Conservation (phyloP, 2,329 filamentous ascomycete genomes). For the Pseudocercospora fijiensis region DNA sequence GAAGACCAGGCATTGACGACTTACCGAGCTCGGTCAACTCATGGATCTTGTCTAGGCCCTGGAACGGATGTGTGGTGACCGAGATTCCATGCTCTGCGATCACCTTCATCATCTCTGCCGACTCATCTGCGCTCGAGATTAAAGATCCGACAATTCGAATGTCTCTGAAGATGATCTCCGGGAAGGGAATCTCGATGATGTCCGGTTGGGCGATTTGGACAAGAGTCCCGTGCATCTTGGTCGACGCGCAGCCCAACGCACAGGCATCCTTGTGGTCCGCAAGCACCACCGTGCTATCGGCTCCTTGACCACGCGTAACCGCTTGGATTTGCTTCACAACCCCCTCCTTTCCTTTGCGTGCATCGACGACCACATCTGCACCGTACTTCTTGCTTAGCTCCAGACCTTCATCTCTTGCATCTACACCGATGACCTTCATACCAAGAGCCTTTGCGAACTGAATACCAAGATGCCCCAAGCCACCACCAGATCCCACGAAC, state of each 20-base stretch:
- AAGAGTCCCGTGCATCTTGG: conserved; percentile 59
- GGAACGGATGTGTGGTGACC: conserved; percentile 53
- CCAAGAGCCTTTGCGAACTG: conserved; percentile 54
- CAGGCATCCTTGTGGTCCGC: conserved; percentile 54
- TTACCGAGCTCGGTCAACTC: conserved; percentile 46
- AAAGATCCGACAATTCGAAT: conserved; percentile 50
- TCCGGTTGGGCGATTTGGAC: conserved; percentile 59
- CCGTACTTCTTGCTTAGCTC: conserved; percentile 49
- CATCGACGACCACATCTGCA: conserved; percentile 56
- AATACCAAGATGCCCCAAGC: conserved; percentile 55
- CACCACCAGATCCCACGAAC: conserved; percentile 52
- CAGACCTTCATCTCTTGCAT: conserved; percentile 56
- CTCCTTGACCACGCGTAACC: conserved; percentile 52
- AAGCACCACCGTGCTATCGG: conserved; percentile 55
- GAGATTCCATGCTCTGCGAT: conserved; percentile 46
- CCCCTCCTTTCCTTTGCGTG: conserved; percentile 48
- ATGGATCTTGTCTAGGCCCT: conserved; percentile 54
- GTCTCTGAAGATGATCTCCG: conserved; percentile 56
- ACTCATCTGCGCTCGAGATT: conserved; percentile 39
- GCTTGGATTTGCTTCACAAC: conserved; percentile 51
- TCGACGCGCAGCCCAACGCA: conserved; percentile 55
- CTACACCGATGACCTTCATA: conserved; percentile 54
- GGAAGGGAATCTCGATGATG: conserved; percentile 43
- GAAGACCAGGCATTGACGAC: background rate
- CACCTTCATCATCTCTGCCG: conserved; percentile 36